Conservation (phyloP, 139 green algal species). For the Diplosphaera chodatii region DNA sequence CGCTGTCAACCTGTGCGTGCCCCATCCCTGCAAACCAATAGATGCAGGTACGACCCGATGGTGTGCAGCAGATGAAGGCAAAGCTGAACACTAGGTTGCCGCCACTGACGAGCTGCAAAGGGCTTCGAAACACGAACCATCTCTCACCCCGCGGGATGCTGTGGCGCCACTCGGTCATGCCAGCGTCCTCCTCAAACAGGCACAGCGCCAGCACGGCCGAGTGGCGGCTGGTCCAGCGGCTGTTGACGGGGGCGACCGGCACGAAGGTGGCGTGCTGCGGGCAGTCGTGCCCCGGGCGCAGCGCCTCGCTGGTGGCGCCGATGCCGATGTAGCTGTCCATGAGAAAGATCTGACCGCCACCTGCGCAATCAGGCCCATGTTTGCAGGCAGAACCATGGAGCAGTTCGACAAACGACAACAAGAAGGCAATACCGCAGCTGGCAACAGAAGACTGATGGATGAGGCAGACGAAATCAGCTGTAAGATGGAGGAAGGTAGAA, state of each 20-base stretch:
- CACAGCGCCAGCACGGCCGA: not conserved
- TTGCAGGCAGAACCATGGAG: too few relatives aligned
- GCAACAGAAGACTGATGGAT: too few relatives aligned
- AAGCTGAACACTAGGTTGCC: too few relatives aligned
- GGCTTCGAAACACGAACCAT: too few relatives aligned
- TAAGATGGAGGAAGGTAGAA: too few relatives aligned
- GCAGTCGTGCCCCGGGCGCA: not conserved
- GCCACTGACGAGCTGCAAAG: too few relatives aligned
- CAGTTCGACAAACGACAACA: too few relatives aligned
- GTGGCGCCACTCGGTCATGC: not conserved
- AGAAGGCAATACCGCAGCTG: too few relatives aligned
- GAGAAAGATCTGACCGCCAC: not conserved
- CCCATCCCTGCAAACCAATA: not conserved
- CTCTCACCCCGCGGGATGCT: not conserved
- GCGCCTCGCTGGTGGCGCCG: not conserved
- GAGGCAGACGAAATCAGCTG: too few relatives aligned
- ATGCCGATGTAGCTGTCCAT: conserved; percentile 2
- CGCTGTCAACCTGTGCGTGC: conserved; percentile 3
- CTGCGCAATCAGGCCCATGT: too few relatives aligned
- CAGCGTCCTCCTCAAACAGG: not conserved
- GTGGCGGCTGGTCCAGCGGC: not conserved
- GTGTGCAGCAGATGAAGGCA: too few relatives aligned
- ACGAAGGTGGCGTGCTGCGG: not conserved
- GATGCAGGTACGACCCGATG: too few relatives aligned
- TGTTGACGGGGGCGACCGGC: not conserved